These are phyloP conservation scores for Eutrema yunnanense DNA, from an alignment of 345 rosid species.

Conservation along the genomic window DNA sequence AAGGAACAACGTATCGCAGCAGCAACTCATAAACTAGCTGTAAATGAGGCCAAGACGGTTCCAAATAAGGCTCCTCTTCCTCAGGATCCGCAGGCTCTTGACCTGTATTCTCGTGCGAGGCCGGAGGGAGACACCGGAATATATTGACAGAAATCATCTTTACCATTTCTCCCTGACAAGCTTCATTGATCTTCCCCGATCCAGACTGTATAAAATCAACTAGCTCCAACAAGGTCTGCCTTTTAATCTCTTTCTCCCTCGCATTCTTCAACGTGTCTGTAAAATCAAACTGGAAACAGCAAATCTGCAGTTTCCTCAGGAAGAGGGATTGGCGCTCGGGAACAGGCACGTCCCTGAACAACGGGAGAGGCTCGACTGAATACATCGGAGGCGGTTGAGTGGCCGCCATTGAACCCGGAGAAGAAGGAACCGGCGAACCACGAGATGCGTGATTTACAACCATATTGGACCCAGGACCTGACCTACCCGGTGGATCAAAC, in stretches of 20 bases:
- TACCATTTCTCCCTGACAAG: conserved; percentile 79
- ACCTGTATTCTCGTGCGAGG: conserved; percentile 74
- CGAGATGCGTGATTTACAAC: conserved; percentile 69
- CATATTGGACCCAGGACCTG: conserved; percentile 42
- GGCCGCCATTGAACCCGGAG: conserved; percentile 11
- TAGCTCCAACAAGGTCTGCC: conserved; percentile 71
- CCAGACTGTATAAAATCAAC: conserved; percentile 80
- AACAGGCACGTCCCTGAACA: conserved; percentile 52
- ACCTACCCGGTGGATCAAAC: conserved; percentile 29
- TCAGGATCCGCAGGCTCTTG: conserved; percentile 69
- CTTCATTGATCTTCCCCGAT: conserved; percentile 56
- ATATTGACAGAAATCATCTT: conserved; percentile 61
- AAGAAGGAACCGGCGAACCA: conserved; percentile 18
- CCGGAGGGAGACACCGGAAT: conserved; percentile 71
- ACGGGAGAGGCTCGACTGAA: conserved; percentile 60
- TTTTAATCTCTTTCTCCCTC: conserved; percentile 78
- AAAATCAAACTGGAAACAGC: conserved; percentile 82
- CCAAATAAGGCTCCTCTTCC: conserved; percentile 81
- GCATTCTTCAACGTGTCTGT: conserved; percentile 42
- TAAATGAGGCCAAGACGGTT: conserved; percentile 89
- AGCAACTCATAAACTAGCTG: conserved; percentile 79
- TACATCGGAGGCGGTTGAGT: conserved; percentile 47
- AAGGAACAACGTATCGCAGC: conserved; percentile 65
- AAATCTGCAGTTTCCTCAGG: conserved; percentile 63
- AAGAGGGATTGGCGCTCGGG: conserved; percentile 62